Percentiles rank a stretch among this genome's conserved stretches.
Evolutionary conservation across 345 rosid species (phyloP).

Genomic region (Stellera chamaejasme): DNA sequence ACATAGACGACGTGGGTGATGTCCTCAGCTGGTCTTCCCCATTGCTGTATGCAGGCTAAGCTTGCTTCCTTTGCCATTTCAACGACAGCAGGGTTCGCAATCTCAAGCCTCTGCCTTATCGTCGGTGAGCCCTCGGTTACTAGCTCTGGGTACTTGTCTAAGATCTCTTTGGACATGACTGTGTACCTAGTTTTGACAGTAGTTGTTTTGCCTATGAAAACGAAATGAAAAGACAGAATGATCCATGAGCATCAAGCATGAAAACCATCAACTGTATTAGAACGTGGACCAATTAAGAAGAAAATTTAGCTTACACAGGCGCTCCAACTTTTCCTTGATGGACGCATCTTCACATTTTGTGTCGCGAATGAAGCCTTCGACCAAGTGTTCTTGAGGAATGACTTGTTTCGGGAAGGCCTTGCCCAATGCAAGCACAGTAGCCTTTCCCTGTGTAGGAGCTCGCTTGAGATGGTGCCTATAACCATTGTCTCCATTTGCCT

Average conservation of each 20-base stretch:
- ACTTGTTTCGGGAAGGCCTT: constrained; percentile 88
- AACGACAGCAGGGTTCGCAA: constrained; percentile 77
- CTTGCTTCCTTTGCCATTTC: constrained; percentile 87
- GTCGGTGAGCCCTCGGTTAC: constrained; percentile 74
- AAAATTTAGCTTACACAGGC: constrained; percentile 55
- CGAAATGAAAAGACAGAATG: constrained; percentile 1
- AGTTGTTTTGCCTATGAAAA: constrained; percentile 68
- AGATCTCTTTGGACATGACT: constrained; percentile 74
- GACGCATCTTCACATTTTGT: constrained; percentile 70
- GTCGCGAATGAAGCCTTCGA: constrained; percentile 79
- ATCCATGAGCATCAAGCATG: too few relatives aligned
- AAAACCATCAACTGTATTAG: not conserved
- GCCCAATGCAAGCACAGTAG: constrained; percentile 83
- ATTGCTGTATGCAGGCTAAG: constrained; percentile 67
- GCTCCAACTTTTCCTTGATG: constrained; percentile 75
- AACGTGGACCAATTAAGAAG: not conserved
- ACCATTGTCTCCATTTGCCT: constrained; percentile 17
- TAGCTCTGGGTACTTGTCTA: constrained; percentile 78
- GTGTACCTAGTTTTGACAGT: constrained; percentile 94
- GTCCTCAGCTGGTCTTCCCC: constrained; percentile 72
- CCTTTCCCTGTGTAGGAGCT: constrained; percentile 61
- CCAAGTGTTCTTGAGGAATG: constrained; percentile 72
- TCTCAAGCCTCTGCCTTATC: constrained; percentile 77
- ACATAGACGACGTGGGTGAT: constrained; percentile 89
- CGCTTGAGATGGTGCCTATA: constrained; percentile 27